phyloP scores from a whole-genome alignment of 805 yeast species.

The Clavispora asparagi region DNA sequence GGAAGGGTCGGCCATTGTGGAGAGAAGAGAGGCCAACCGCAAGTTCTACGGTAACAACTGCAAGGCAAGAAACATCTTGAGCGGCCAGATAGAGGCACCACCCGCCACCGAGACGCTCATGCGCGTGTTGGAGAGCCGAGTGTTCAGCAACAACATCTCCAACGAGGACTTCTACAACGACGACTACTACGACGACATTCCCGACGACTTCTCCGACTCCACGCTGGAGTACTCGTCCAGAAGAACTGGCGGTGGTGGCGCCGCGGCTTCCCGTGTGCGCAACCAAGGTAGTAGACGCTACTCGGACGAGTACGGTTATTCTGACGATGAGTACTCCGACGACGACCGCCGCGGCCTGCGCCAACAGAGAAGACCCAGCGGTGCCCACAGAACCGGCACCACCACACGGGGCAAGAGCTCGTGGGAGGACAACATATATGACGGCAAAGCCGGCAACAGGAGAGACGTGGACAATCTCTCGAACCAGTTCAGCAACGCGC shows the following conservation, averaged over 20 bases:
- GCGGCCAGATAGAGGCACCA: slow-evolving; percentile 90
- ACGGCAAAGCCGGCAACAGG: slow-evolving; percentile 31
- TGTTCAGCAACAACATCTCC: slow-evolving; percentile 54
- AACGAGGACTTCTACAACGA: slow-evolving; percentile 54
- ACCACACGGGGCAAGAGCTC: slow-evolving; percentile 31
- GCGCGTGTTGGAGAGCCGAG: slow-evolving; percentile 81
- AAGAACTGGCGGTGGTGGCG: slow-evolving; percentile 18
- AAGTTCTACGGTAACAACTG: slow-evolving; percentile 88
- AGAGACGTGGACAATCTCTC: slow-evolving; percentile 32
- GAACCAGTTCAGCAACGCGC: slow-evolving; percentile 30
- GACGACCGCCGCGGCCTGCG: slow-evolving; percentile 21
- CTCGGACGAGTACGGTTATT: slow-evolving; percentile 28
- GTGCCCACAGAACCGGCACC: slow-evolving; percentile 18
- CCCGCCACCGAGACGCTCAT: slow-evolving; percentile 84
- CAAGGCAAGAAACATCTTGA: slow-evolving; percentile 78
- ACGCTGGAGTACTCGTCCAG: slow-evolving; percentile 33
- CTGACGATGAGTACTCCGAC: slow-evolving; percentile 36
- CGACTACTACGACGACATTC: slow-evolving; percentile 67
- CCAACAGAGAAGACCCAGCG: slow-evolving; percentile 33
- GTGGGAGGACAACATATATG: slow-evolving; percentile 90
- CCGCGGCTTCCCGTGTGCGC: neutral
- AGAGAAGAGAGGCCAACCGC: slow-evolving; percentile 94
- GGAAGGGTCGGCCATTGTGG: slow-evolving; percentile 95
- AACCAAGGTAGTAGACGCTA: slow-evolving; percentile 18
- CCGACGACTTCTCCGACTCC: slow-evolving; percentile 59